phyloP scores from a whole-genome alignment of 192 early-diverging fungal species.

The Podila minutissima region DNA sequence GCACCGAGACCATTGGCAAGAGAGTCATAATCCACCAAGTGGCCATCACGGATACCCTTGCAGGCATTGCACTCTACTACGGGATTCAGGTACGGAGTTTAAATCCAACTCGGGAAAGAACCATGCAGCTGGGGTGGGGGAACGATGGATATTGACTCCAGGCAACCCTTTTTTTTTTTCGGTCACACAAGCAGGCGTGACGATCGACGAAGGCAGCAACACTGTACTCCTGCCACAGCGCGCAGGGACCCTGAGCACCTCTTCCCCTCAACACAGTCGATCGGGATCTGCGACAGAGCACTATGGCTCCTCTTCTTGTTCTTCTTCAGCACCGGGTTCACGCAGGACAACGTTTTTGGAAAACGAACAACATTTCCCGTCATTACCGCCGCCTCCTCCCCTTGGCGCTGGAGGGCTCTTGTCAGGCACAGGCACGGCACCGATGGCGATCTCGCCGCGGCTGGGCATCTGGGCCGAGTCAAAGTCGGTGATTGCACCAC shows the following conservation, averaged over 20 bases:
- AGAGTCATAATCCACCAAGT: conserved; percentile 57
- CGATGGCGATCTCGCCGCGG: neutral
- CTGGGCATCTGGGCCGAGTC: conserved; percentile 31
- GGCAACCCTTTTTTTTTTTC: conserved; percentile 4
- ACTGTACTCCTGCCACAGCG: conserved; percentile 34
- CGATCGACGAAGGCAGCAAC: conserved; percentile 29
- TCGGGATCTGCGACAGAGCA: neutral
- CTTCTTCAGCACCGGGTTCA: neutral
- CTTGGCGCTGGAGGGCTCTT: neutral
- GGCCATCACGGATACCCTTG: conserved; percentile 52
- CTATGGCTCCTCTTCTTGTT: neutral
- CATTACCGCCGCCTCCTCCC: neutral
- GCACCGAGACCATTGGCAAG: conserved; percentile 4
- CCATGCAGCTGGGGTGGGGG: too few relatives aligned
- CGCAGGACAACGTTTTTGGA: neutral
- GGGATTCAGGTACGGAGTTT: conserved; percentile 54
- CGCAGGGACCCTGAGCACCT: neutral
- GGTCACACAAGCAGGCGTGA: conserved; percentile 15
- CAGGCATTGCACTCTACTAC: conserved; percentile 60
- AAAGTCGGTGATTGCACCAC: conserved; percentile 24
- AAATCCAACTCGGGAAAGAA: neutral
- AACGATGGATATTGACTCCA: neutral
- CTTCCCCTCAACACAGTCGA: neutral
- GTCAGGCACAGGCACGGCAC: neutral
- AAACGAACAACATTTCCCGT: neutral